Evolutionary conservation across 176 grass and related monocot species (phyloP), one percentile per base, ranked within the genome.

Genomic region (Triticum urartu): DNA sequence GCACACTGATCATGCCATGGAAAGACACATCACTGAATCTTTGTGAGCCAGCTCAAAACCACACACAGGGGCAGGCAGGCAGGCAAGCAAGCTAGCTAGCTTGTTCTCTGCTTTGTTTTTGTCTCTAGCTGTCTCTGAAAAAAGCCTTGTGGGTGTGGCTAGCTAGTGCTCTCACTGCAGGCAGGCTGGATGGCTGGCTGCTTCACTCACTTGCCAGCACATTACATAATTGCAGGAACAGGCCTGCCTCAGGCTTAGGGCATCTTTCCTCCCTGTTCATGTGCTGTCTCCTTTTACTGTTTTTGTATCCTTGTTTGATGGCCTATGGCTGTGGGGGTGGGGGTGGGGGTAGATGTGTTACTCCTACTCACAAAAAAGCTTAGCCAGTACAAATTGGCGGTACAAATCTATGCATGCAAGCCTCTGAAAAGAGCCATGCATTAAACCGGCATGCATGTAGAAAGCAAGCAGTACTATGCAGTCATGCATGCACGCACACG

Each of bases 51-150:
- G 77, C 85, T 68, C 60, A 80, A 91, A 87, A 84, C 70, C 77
- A 62, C 63, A 75, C 43, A 85, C 87, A 85, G 11, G 11, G 3
- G 3, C 76, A 54, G 14, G 48, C 48, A 52, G 14, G 48, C 47
- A 52, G 5, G 50, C 50, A 50, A 14, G 48, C 15, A 54, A 54
- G 50, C 50, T 18, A 54, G 9, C 35, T 38, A 38, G 45, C 72
- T 88, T 90, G 91, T 88, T 87, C 68, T 83, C 68, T 88, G 84
- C 74, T 80, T 81, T 79, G 39, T 63, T 63, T 83, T 91, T 96
- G 89, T 95, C 94, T 91, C 84, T 89, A 76, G 94, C 94, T 91
- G 86, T 92, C 90, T 88, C 83, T 87, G 81, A 84, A 84, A 77
- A 86, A 89, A 65, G 20, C 20, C 25, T 77, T 65, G 22, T 78